phyloP scores from a whole-genome alignment of 2,329 filamentous ascomycete genomes.

The Pseudogymnoascus sp. region DNA sequence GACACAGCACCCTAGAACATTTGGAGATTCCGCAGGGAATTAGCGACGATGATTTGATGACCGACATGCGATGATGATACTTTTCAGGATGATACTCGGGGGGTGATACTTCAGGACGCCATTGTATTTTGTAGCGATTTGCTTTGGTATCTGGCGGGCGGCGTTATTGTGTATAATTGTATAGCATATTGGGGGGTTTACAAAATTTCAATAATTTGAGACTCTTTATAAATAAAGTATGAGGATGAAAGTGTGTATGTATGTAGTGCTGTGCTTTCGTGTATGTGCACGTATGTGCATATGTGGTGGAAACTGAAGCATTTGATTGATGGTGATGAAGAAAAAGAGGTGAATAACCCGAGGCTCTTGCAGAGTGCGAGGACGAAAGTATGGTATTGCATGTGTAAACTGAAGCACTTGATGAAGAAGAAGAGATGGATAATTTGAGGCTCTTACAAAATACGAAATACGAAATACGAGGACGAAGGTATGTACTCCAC shows the following conservation, averaged over 20 bases:
- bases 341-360: no score
- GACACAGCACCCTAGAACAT: constrained; percentile 6
- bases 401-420: no score
- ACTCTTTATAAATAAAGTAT: background rate
- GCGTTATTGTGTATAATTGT: background rate
- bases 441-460: background rate
- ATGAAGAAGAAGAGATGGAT: no score
- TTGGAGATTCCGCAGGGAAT: background rate
- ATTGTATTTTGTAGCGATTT: constrained; percentile 6
- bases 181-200: background rate
- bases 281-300: no score
- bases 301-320: no score
- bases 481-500: background rate
- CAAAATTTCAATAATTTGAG: background rate
- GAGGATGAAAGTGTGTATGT: background rate
- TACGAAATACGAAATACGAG: background rate
- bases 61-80: constrained; percentile 1
- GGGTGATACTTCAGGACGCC: background rate
- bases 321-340: background rate
- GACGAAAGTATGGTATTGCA: no score
- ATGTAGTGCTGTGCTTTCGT: background rate
- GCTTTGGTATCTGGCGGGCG: background rate
- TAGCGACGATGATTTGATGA: constrained; percentile 6
- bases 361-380: no score
- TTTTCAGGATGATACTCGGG: background rate